Conservation (phyloP, 2,329 filamentous ascomycete species). For the Aspergillus fischeri region DNA sequence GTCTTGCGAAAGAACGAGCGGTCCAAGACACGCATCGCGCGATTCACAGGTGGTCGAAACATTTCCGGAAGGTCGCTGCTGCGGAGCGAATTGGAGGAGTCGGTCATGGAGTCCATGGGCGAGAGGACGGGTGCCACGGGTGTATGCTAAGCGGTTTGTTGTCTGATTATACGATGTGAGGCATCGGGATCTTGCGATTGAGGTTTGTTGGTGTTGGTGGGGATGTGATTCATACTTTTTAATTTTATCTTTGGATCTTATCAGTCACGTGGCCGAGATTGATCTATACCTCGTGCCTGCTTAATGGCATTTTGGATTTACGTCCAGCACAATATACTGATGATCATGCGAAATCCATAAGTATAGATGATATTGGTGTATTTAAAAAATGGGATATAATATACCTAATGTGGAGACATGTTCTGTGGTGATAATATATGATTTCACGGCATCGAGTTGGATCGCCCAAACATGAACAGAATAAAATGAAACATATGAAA, state of each 20-base stretch:
- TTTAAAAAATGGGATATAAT: not conserved
- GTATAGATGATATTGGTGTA: not conserved
- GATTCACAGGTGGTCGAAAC: slow-evolving; percentile 77
- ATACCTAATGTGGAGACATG: not conserved
- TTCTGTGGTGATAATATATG: not conserved
- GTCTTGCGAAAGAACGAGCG: slow-evolving; percentile 75
- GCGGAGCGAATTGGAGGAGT: slow-evolving; percentile 13
- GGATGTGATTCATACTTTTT: not conserved
- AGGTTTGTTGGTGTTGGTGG: not conserved
- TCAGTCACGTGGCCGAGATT: slow-evolving; percentile 19
- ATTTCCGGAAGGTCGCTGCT: slow-evolving; percentile 40
- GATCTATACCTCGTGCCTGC: not conserved
- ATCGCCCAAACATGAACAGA: not conserved
- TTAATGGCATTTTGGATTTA: too few species aligned
- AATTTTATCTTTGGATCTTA: slow-evolving; percentile 12
- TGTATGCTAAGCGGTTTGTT: not conserved
- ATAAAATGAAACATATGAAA: not conserved
- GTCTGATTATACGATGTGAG: not conserved
- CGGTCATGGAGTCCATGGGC: slow-evolving; percentile 13
- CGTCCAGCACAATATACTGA: not conserved
- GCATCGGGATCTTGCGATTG: not conserved
- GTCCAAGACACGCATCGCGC: slow-evolving; percentile 75
- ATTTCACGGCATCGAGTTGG: not conserved
- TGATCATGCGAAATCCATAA: not conserved
- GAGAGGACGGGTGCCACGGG: not conserved